phyloP scores from a whole-genome alignment of 2,329 filamentous ascomycete species.

The Parafenestella ontariensis region DNA sequence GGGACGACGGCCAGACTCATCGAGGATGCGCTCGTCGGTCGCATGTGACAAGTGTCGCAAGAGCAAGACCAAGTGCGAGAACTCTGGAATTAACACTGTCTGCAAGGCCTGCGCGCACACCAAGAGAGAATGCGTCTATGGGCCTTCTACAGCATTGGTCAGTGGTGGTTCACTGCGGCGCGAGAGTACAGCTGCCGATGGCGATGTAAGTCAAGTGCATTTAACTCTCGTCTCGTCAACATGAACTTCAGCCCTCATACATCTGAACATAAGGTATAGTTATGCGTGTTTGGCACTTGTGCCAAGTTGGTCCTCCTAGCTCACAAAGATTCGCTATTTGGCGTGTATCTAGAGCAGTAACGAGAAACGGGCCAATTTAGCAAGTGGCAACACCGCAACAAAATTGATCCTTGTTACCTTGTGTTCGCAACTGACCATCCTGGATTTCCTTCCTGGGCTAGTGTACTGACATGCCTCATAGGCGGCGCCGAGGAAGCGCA shows the following conservation, averaged over 20 bases:
- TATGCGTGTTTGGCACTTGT: background rate
- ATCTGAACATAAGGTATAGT: background rate
- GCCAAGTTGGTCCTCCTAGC: background rate
- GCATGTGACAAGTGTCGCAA: constrained; percentile 77
- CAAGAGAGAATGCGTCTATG: constrained; percentile 76
- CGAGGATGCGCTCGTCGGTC: constrained; percentile 76
- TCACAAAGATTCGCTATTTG: background rate
- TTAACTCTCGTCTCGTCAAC: background rate
- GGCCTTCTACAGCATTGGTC: constrained; percentile 54
- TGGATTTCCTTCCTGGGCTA: background rate
- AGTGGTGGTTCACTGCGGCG: constrained; percentile 50
- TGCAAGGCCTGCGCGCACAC: constrained; percentile 78
- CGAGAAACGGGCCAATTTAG: background rate
- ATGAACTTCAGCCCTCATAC: background rate
- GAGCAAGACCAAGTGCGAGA: constrained; percentile 89
- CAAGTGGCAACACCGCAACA: background rate
- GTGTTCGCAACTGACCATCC: background rate
- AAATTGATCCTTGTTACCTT: background rate
- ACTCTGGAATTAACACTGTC: constrained; percentile 72
- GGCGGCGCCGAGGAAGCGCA: constrained; percentile 33
- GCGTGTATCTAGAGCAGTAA: background rate
- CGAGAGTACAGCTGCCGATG: constrained; percentile 35
- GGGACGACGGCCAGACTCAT: constrained; percentile 28
- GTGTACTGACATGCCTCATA: constrained; percentile 7
- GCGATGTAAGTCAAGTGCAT: constrained; percentile 26